Percentiles rank a stretch among this genome's conserved stretches.
Conservation (phyloP, 345 rosid genomes). For the Moringa oleifera region DNA sequence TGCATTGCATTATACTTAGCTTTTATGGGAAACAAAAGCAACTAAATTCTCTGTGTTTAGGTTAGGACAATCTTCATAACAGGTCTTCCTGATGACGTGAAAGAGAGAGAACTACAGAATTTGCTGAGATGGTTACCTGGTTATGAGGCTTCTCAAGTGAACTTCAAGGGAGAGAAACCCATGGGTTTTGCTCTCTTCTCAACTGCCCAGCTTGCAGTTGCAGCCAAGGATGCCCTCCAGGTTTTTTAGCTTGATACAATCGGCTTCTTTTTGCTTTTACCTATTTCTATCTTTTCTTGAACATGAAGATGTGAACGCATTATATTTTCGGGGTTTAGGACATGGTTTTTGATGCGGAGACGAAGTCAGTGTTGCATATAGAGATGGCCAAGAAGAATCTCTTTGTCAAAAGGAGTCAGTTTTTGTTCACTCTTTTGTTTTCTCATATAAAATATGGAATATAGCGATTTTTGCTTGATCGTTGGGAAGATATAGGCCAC, state of each 20-base stretch:
- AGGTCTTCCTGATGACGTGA: conserved; percentile 92
- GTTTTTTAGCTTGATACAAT: conserved; percentile 23
- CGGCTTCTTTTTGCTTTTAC: not conserved
- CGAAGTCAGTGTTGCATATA: conserved; percentile 78
- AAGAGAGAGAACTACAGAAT: conserved; percentile 92
- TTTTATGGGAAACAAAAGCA: not conserved
- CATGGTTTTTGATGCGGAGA: conserved; percentile 80
- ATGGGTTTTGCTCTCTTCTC: conserved; percentile 99
- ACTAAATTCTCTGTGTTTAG: conserved; percentile 28
- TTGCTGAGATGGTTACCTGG: conserved; percentile 95
- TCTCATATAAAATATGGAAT: too few species aligned
- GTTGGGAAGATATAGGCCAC: too few species aligned
- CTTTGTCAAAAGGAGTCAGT: conserved; percentile 86
- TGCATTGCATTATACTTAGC: not conserved
- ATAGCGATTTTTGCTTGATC: too few species aligned
- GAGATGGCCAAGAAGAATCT: conserved; percentile 99
- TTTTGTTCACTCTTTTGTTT: not conserved
- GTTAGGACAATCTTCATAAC: conserved; percentile 88
- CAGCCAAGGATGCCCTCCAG: conserved; percentile 93
- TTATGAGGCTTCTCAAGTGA: conserved; percentile 94
- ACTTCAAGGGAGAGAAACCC: conserved; percentile 87
- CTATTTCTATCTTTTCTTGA: not conserved
- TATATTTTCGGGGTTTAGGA: conserved; percentile 39
- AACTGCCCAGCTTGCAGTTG: conserved; percentile 57
- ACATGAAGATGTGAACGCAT: conserved; percentile 3